phyloP scores from a whole-genome alignment of 1,284 basidiomycete genomes.

The Pseudozyma thailandica region DNA sequence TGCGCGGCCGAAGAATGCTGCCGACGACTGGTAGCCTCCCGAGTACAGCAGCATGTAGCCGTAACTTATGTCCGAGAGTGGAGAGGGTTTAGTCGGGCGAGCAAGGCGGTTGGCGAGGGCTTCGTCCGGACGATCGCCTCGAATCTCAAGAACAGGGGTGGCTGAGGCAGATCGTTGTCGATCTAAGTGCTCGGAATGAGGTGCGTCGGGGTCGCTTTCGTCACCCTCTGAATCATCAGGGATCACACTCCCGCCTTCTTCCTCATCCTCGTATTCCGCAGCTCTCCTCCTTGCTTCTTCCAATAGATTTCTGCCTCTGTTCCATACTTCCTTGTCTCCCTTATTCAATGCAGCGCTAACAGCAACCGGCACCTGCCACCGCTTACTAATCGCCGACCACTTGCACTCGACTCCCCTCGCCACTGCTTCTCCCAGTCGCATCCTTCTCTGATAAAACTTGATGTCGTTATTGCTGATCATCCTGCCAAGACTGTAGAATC shows the following conservation, averaged over 20 bases:
- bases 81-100: conserved; percentile 66
- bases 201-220: conserved; percentile 31
- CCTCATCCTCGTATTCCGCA: conserved; percentile 22
- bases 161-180: too few species aligned
- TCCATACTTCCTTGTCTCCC: background rate
- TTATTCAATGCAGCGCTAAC: background rate
- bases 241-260: conserved; percentile 20
- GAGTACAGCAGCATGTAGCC: conserved; percentile 85
- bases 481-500: conserved; percentile 53
- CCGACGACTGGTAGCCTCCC: conserved; percentile 85
- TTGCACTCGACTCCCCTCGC: conserved; percentile 32
- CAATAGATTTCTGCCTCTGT: conserved; percentile 6
- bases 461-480: conserved; percentile 48
- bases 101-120: conserved; percentile 27
- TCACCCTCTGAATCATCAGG: conserved; percentile 52
- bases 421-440: conserved; percentile 55
- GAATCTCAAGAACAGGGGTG: conserved; percentile 10
- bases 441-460: conserved; percentile 59
- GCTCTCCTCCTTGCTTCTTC: conserved; percentile 6
- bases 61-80: conserved; percentile 81
- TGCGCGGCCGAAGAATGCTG: conserved; percentile 88
- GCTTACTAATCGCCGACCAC: conserved; percentile 17
- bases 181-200: background rate
- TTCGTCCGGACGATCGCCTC: conserved; percentile 23
- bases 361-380: conserved; percentile 29